phyloP scores from a whole-genome alignment of 805 yeast genomes.

The Ogataea neopini region DNA sequence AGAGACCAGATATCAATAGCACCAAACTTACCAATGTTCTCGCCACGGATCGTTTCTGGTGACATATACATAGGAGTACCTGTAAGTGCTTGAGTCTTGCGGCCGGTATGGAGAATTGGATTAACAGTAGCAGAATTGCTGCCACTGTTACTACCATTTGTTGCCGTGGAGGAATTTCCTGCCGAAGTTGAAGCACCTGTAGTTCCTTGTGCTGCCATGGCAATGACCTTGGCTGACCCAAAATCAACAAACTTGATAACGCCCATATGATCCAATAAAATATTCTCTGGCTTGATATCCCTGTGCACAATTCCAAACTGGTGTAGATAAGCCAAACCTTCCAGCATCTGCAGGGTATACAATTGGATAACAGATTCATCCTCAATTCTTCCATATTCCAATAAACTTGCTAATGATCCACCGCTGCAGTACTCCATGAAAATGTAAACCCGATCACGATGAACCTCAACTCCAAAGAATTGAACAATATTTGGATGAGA shows the following conservation, averaged over 20 bases:
- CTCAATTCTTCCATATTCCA: slow-evolving; percentile 91
- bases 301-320: slow-evolving; percentile 95
- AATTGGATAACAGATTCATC: slow-evolving; percentile 92
- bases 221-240: slow-evolving; percentile 93
- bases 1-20: slow-evolving; percentile 91
- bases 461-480: slow-evolving; percentile 96
- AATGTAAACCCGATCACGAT: slow-evolving; percentile 89
- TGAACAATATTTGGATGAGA: slow-evolving; percentile 97
- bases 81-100: slow-evolving; percentile 48
- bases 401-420: slow-evolving; percentile 82
- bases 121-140: slow-evolving; percentile 17
- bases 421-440: slow-evolving; percentile 98
- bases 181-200: background rate
- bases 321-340: slow-evolving; percentile 92
- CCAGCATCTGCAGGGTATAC: slow-evolving; percentile 88
- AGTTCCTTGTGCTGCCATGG: slow-evolving; percentile 50
- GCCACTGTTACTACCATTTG: slow-evolving; percentile 9
- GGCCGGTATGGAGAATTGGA: slow-evolving; percentile 24
- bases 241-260: slow-evolving; percentile 95
- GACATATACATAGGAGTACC: slow-evolving; percentile 99
- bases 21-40: slow-evolving; percentile 57
- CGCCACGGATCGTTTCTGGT: slow-evolving; percentile 91
- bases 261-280: slow-evolving; percentile 85
- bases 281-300: slow-evolving; percentile 95
- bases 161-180: slow-evolving; percentile 9